Base-by-base conservation (phyloP, 768 basidiomycete species). In the Suillus ampliporus region DNA sequence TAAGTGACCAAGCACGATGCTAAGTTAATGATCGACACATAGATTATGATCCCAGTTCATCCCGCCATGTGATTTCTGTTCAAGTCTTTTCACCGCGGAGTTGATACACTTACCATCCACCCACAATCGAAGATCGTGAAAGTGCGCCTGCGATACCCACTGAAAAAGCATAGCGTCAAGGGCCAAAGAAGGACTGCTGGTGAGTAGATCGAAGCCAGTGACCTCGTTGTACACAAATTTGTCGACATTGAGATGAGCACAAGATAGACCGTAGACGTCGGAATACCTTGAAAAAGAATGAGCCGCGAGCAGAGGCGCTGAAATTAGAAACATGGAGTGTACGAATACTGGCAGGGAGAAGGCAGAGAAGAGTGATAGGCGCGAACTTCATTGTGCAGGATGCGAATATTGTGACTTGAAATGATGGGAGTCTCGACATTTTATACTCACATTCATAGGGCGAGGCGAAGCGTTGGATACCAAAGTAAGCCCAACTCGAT, bases 41-140 rank as follows among this genome's bases (percentile, higher is more conserved):
- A 82, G 47, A 83, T 78, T 21, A 79, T 80, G 53, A 84, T 78
- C 50, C 81, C 79, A 60, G 79, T 71, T 84, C 82, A 84, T 66
- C 86, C 82, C 6, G 73, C 70, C 35, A 75, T 77, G 31, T 84
- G 72, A 11, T 79, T 79, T 6, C 56, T 60, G 28, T 85, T 77
- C 53, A 81, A 80, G 11, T 74, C 68, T 7, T 70, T 66, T 82
- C 84, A 86, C 5, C 72, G 66, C 5, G 68, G 67, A 15, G 40
- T 77, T 76, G 61, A 83, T 73, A 7, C 78, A 73, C 0, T 70
- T n/a, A n/a, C n/a, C 67, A 68, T 85, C 85, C 1, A 82, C 76
- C 77, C 77, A 85, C 41, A 83, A 77, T 50, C 80, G 75, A 58
- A 86, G 58, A 34, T 70, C 69, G 17, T 67, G 67, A 15, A 82